Base-by-base conservation (phyloP, 805 yeast genomes). In the Ogataea ganodermae region DNA sequence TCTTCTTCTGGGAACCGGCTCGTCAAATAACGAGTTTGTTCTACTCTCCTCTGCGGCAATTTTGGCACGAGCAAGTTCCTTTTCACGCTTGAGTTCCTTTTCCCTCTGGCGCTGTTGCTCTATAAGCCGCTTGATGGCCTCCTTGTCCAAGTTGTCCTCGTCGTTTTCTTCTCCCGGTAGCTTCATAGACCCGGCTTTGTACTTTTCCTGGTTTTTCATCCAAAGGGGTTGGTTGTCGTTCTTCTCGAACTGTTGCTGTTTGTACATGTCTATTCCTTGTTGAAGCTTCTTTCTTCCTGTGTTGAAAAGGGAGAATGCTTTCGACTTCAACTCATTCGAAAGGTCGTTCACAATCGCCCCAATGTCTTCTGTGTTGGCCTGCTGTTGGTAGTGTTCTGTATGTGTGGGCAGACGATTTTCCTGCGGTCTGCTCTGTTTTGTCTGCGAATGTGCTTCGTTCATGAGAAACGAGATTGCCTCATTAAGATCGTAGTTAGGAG, bases 391-490 rank as follows among this genome's bases (percentile, higher is more conserved):
- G 24, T 22, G 28, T 16, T 52, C 12, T 10, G 41, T 20, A 24
- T 22, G 31, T 13, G 50, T 6, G 4, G 32, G 24, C 17, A 24
- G 16, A 5, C 10, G 39, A 23, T 32, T 46, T 32, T 17, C 27
- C n/a, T 35, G 50, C 4, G 17, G 42, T 23, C 35, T 32, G n/a
- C 21, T 37, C 40, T 35, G 46, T 27, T 45, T 45, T 12, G 63
- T 39, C 45, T 66, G 62, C 16, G 69, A 62, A 60, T 78, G 85
- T 0, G 86, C 85, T 31, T 73, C 73, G 37, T 69, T 73, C 86
- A 88, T 83, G 28, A 88, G 70, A 53, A 68, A 77, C 42, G 81
- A 79, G 17, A 87, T 84, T 24, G 95, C 90, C 20, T 70, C 74
- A 48, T 83, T 79, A 7, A 87, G 70, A 54, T 85, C 79, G 5